Conservation (phyloP, 352 stramenopile species). For the Phytophthora citricola region DNA sequence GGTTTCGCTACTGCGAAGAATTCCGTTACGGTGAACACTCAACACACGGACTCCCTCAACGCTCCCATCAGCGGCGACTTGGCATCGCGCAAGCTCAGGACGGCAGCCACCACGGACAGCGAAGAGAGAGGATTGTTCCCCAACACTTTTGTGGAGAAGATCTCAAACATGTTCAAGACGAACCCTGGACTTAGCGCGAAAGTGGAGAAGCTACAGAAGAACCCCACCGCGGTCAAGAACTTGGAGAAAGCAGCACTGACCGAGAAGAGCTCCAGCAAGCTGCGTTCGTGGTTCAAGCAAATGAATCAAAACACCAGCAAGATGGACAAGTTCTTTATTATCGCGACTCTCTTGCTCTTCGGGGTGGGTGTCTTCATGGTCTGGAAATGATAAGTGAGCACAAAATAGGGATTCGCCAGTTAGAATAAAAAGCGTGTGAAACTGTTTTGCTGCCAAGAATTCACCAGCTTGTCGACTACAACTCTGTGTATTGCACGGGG, state of each 20-base stretch:
- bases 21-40: neutral
- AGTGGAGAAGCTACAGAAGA: constrained; percentile 13
- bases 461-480: too few relatives aligned
- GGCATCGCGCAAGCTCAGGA: constrained; percentile 13
- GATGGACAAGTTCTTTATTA: constrained; percentile 14
- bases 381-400: neutral
- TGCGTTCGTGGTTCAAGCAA: constrained; percentile 6
- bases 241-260: constrained; percentile 11
- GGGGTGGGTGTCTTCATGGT: neutral
- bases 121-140: constrained; percentile 6
- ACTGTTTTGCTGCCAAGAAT: constrained; percentile 13
- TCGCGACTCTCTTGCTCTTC: constrained; percentile 10
- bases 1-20: neutral
- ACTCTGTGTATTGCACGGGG: neutral
- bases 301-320: constrained; percentile 9
- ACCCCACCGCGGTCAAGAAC: neutral
- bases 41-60: neutral
- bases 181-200: constrained; percentile 5
- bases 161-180: neutral
- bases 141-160: neutral
- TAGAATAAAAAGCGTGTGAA: constrained; percentile 20
- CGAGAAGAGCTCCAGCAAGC: constrained; percentile 2
- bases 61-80: neutral
- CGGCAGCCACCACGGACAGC: neutral
- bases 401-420: neutral